Evolutionary conservation across 805 yeast genomes (phyloP).

Genomic region (Lipomyces yamadae): DNA sequence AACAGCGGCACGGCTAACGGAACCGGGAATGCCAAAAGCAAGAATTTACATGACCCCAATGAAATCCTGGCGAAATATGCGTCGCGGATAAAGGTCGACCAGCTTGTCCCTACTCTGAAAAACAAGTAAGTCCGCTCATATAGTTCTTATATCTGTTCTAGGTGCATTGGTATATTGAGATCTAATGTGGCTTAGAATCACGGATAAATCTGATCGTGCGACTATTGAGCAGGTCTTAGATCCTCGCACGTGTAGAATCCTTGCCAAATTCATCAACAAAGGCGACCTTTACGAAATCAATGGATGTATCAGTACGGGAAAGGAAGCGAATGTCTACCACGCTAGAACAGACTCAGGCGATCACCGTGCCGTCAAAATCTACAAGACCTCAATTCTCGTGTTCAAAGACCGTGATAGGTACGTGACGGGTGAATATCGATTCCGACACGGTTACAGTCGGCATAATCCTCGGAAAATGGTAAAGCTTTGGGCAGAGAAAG

Average conservation of each 20-base stretch:
- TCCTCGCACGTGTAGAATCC: conserved; percentile 86
- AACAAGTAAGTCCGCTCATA: conserved; percentile 20
- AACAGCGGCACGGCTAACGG: not conserved
- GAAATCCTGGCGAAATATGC: conserved; percentile 36
- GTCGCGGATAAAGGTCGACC: conserved; percentile 37
- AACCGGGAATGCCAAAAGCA: not conserved
- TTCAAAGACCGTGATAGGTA: conserved; percentile 95
- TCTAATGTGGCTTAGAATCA: conserved; percentile 21
- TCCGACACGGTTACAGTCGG: conserved; percentile 79
- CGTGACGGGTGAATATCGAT: conserved; percentile 94
- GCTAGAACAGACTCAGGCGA: conserved; percentile 54
- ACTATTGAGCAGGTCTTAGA: conserved; percentile 96
- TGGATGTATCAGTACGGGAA: conserved; percentile 95
- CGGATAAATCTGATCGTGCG: conserved; percentile 89
- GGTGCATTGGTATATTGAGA: not conserved
- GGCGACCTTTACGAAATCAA: conserved; percentile 84
- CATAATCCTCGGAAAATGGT: conserved; percentile 98
- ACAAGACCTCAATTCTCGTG: conserved; percentile 94
- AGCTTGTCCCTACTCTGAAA: conserved; percentile 30
- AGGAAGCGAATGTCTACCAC: conserved; percentile 97
- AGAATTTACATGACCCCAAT: conserved; percentile 28
- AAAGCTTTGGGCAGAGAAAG: conserved; percentile 98
- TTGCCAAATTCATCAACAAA: conserved; percentile 78
- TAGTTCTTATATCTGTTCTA: not conserved
- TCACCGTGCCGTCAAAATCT: conserved; percentile 88